Percentiles rank a stretch among this genome's conserved stretches.
These are phyloP conservation scores for Melampsora medusae DNA, from an alignment of 1,284 basidiomycete genomes.

Conservation along the genomic window DNA sequence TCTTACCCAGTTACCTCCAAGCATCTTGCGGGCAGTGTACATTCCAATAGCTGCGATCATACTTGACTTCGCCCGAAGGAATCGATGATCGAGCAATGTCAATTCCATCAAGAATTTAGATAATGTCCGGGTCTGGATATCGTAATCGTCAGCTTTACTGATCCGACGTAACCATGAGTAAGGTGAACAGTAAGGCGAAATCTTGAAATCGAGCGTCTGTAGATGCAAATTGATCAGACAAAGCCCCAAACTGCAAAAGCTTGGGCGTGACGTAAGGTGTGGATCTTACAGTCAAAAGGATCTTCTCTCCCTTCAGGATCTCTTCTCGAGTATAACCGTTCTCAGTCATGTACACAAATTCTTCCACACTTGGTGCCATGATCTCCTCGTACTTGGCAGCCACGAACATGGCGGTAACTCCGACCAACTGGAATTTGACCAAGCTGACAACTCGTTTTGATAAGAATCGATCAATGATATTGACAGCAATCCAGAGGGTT, in stretches of 20 bases:
- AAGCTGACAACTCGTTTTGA: conserved; percentile 64
- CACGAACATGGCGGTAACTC: conserved; percentile 67
- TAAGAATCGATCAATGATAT: conserved; percentile 66
- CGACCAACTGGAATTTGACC: conserved; percentile 66
- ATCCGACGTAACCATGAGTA: conserved; percentile 99
- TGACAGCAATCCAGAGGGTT: conserved; percentile 68
- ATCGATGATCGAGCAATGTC: conserved; percentile 86
- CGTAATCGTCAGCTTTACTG: conserved; percentile 98
- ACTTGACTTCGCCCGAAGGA: conserved; percentile 89
- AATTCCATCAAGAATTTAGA: conserved; percentile 98
- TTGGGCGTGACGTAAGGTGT: not conserved
- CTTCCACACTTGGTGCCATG: conserved; percentile 67
- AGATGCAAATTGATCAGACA: conserved; percentile 31
- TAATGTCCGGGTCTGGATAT: conserved; percentile 93
- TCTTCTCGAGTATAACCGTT: conserved; percentile 89
- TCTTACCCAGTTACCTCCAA: conserved; percentile 89
- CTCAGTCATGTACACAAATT: conserved; percentile 97
- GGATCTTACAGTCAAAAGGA: conserved; percentile 69
- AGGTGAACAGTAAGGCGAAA: conserved; percentile 97
- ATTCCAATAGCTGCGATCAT: conserved; percentile 96
- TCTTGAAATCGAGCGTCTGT: conserved; percentile 82
- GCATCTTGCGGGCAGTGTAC: conserved; percentile 89
- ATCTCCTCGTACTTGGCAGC: conserved; percentile 66
- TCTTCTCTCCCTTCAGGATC: conserved; percentile 95
- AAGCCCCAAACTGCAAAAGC: not conserved